Conservation (phyloP, 164 flowering plant species). For the Houttuynia cordata region DNA sequence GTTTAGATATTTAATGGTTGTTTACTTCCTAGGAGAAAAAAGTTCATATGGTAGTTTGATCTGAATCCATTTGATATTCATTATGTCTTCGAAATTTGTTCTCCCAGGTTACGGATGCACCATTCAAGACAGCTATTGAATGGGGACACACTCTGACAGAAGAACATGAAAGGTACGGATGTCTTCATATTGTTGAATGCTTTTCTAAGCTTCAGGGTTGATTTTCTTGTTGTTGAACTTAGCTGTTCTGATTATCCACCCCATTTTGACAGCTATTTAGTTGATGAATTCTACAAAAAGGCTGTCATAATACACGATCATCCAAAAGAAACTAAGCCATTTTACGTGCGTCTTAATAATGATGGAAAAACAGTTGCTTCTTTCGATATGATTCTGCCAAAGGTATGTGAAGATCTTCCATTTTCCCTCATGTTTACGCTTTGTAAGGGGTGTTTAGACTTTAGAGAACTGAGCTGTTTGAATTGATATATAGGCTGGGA, state of each 20-base stretch:
- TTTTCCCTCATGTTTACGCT: neutral
- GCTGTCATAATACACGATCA: conserved; percentile 55
- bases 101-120: conserved; percentile 37
- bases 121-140: conserved; percentile 30
- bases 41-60: neutral
- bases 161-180: conserved; percentile 66
- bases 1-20: neutral
- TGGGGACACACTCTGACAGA: conserved; percentile 53
- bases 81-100: conserved; percentile 2
- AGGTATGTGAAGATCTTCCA: conserved; percentile 30
- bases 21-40: too few species aligned
- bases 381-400: conserved; percentile 65
- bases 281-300: conserved; percentile 49
- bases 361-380: conserved; percentile 78
- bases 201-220: neutral
- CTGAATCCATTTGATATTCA: neutral
- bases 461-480: neutral
- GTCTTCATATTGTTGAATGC: neutral
- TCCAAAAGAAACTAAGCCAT: conserved; percentile 71
- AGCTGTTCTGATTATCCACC: neutral
- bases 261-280: conserved; percentile 54
- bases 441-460: neutral
- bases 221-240: neutral
- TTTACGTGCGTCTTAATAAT: conserved; percentile 48
- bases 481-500: conserved; percentile 41